Evolutionary conservation across 208 protist genomes (phyloP).

Genomic region (Trypanosoma vivax): DNA sequence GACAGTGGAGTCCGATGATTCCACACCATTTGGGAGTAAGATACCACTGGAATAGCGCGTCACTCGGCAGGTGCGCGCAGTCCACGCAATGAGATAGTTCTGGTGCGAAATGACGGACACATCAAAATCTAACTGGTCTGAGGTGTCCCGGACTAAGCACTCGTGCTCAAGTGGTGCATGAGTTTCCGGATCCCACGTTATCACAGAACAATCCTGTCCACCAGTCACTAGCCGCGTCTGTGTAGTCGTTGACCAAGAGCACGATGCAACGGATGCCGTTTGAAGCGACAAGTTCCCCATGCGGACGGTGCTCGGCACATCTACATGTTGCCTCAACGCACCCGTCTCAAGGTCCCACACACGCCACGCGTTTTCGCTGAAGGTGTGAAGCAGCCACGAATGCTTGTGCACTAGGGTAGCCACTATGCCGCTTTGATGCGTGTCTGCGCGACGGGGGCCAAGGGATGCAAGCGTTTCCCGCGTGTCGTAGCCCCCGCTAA

Average conservation of each 20-base stretch:
- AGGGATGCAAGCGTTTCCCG: not conserved
- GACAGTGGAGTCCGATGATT: slow-evolving; percentile 47
- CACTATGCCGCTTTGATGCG: slow-evolving; percentile 41
- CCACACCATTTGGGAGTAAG: slow-evolving; percentile 51
- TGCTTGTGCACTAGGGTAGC: slow-evolving; percentile 27
- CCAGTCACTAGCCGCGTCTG: slow-evolving; percentile 57
- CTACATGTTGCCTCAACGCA: slow-evolving; percentile 22
- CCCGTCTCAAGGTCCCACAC: slow-evolving; percentile 57
- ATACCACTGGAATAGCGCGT: slow-evolving; percentile 31
- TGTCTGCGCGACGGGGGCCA: not conserved
- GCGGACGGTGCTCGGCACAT: slow-evolving; percentile 34
- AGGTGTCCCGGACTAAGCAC: slow-evolving; percentile 18
- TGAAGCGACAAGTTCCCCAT: slow-evolving; percentile 36
- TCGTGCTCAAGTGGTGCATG: slow-evolving; percentile 44
- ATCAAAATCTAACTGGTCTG: slow-evolving; percentile 30
- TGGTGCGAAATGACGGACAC: slow-evolving; percentile 32
- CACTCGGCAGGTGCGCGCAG: slow-evolving; percentile 48
- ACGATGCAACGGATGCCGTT: slow-evolving; percentile 33
- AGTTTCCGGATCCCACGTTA: slow-evolving; percentile 55
- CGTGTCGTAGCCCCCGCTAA: not conserved
- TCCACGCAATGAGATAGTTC: slow-evolving; percentile 52
- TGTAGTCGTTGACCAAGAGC: slow-evolving; percentile 50
- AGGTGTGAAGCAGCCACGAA: slow-evolving; percentile 47
- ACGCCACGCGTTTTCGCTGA: slow-evolving; percentile 56
- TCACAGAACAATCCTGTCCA: slow-evolving; percentile 42